Base-by-base conservation (phyloP, 371 early-diverging fungal species). In the Lichtheimia ramosa region DNA sequence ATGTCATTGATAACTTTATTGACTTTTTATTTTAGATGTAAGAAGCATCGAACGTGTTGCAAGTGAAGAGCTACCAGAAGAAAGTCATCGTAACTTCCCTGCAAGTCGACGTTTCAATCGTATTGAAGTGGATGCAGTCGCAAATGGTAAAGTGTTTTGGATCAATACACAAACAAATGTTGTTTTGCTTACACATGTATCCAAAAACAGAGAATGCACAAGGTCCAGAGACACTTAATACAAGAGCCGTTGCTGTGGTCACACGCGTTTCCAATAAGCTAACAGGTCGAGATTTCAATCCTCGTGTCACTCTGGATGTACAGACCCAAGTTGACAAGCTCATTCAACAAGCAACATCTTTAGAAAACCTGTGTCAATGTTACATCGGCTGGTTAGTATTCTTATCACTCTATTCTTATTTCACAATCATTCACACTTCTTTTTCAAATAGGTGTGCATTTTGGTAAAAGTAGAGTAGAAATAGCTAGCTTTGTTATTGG, bases 331-430 rank as follows among this genome's bases (percentile, higher is more conserved):
- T 97, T 1, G 94, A 97, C 40, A 86, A 89, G 59, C 79, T 99
- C 25, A 97, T 99, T 28, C 81, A 91, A 55, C 95, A 97, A 75
- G 99, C 99, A 15, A 96, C 92, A 0, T 90, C 93, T 3, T 66
- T 92, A 5, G 97, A 96, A 61, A 98, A 99, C 62, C 79, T 99
- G 39, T 94, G 95, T 65, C 95, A 94, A 65, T 92, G 96, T 70
- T 99, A 94, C 69, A 85, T 93, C 65, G 99, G 99, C 54, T 99
- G 99, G 99, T 70, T 43, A n/a, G 53, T 59, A 16, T 18, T 46
- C 20, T 10, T 3, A 51, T 18, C n/a, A 1, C 5, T 18, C 54
- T 18, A 14, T 20, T 7, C 12, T 3, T 41, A 18, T 20, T 14
- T n/a, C n/a, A 40, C 16, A 12, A 20, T 23, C 39, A 18, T 27